These are phyloP conservation scores for Thelonectria olida DNA, from an alignment of 2,329 filamentous ascomycete genomes.

Conservation along the genomic window DNA sequence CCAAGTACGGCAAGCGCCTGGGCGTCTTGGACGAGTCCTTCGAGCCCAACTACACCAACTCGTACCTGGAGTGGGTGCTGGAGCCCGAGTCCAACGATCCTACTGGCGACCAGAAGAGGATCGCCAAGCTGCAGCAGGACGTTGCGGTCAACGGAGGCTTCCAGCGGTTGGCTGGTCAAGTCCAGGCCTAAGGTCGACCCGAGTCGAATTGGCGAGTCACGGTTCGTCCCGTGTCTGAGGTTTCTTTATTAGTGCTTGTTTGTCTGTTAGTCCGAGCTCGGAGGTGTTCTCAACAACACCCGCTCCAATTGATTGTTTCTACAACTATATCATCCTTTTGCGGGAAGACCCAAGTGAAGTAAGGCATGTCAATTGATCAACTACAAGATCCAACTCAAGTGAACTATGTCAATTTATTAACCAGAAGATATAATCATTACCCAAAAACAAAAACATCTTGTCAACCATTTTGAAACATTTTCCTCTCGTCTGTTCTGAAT, in stretches of 20 bases:
- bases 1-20: slow-evolving; percentile 77
- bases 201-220: background rate
- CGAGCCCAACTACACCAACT: slow-evolving; percentile 78
- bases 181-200: slow-evolving; percentile 31
- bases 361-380: background rate
- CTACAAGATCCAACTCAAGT: no score
- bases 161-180: slow-evolving; percentile 52
- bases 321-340: no score
- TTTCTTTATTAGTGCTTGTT: background rate
- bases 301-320: slow-evolving; percentile 1
- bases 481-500: background rate
- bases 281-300: slow-evolving; percentile 5
- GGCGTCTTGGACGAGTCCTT: slow-evolving; percentile 72
- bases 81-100: slow-evolving; percentile 74
- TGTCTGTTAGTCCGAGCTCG: background rate
- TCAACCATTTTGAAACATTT: background rate
- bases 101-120: slow-evolving; percentile 77
- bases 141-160: slow-evolving; percentile 74
- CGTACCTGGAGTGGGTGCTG: slow-evolving; percentile 72
- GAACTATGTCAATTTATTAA: slow-evolving; percentile 3
- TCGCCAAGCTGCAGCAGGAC: slow-evolving; percentile 73
- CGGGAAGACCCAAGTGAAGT: background rate
- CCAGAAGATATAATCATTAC: background rate
- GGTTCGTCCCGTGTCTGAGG: no score
- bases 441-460: background rate